Evolutionary conservation across 1,284 basidiomycete species (phyloP).

Genomic region (Malassezia brasiliensis): DNA sequence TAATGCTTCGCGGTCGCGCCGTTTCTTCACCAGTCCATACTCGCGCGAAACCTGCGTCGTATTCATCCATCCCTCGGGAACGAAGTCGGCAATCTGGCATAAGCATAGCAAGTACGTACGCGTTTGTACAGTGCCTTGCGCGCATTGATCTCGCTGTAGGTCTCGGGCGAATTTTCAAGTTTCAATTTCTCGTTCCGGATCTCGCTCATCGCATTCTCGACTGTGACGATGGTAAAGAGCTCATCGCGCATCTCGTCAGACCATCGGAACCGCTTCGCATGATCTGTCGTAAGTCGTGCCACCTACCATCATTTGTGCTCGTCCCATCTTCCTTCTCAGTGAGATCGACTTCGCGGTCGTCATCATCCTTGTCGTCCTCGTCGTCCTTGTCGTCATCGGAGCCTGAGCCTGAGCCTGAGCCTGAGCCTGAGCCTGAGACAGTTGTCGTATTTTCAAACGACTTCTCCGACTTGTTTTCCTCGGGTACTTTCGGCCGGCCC

Average conservation of each 20-base stretch:
- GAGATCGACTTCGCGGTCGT: slow-evolving; percentile 2
- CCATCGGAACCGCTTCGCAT: slow-evolving; percentile 38
- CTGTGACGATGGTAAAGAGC: slow-evolving; percentile 36
- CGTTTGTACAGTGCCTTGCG: slow-evolving; percentile 41
- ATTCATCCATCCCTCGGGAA: slow-evolving; percentile 39
- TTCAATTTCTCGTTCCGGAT: slow-evolving; percentile 39
- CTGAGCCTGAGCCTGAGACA: background rate
- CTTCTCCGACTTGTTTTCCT: background rate
- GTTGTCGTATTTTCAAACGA: background rate
- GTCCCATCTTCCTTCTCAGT: background rate
- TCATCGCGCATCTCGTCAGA: slow-evolving; percentile 40
- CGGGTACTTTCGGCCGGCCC: background rate
- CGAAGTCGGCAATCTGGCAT: slow-evolving; percentile 28
- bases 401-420: background rate
- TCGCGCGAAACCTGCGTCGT: slow-evolving; percentile 40
- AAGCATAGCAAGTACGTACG: slow-evolving; percentile 2
- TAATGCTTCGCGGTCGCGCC: slow-evolving; percentile 15
- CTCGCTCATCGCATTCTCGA: slow-evolving; percentile 45
- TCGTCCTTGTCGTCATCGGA: slow-evolving; percentile 1
- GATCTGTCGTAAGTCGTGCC: slow-evolving; percentile 15
- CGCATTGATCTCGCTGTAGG: slow-evolving; percentile 40
- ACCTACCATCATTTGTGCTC: background rate
- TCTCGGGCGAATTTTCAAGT: slow-evolving; percentile 35
- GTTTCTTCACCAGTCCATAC: slow-evolving; percentile 12
- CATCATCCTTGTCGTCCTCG: background rate